These are phyloP conservation scores for Adansonia digitata DNA, from an alignment of 345 rosid species.

Conservation along the genomic window DNA sequence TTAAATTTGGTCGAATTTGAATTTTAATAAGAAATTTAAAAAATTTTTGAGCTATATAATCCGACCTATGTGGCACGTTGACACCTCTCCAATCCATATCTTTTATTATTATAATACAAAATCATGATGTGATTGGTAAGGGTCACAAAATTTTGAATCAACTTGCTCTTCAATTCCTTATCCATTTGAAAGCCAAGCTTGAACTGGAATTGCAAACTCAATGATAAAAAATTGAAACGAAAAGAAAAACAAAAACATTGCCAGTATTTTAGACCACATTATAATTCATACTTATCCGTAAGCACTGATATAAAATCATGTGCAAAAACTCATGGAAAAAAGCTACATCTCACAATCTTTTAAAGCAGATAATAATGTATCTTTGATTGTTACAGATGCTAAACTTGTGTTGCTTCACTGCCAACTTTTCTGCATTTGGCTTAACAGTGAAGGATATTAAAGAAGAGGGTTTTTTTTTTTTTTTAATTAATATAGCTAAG, in stretches of 20 bases:
- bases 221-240: neutral
- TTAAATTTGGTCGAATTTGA: too few relatives aligned
- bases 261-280: conserved; percentile 1
- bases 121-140: neutral
- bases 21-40: too few relatives aligned
- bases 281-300: neutral
- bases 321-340: neutral
- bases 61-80: too few relatives aligned
- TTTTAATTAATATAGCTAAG: neutral
- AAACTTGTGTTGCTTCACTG: neutral
- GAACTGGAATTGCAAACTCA: conserved; percentile 6
- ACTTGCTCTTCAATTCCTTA: neutral
- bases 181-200: conserved; percentile 1
- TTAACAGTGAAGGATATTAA: neutral
- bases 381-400: neutral
- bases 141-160: neutral
- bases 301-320: neutral
- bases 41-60: too few relatives aligned
- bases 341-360: neutral
- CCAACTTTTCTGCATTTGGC: neutral
- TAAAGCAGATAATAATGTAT: neutral
- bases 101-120: neutral
- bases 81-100: too few relatives aligned
- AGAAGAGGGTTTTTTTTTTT: neutral
- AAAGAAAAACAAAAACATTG: neutral